Evolutionary conservation across 2,329 filamentous ascomycete genomes (phyloP).

Genomic region (Phoma sp.): DNA sequence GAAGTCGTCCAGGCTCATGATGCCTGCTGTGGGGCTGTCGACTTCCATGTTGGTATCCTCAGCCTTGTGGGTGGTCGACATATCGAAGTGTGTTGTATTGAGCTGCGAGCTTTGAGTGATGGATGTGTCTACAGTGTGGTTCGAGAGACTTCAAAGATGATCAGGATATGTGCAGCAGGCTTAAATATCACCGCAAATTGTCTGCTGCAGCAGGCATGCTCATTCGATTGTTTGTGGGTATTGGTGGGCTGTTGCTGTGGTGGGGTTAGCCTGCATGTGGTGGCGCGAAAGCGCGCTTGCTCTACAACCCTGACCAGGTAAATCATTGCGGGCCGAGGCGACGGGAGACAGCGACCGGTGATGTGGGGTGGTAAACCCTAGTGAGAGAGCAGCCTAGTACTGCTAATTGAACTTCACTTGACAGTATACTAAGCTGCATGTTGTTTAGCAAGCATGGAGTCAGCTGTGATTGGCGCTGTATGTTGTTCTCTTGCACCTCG

Average conservation of each 20-base stretch:
- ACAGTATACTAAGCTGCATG: no score
- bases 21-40: slow-evolving; percentile 2
- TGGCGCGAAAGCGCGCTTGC: slow-evolving; percentile 31
- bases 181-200: slow-evolving; percentile 29
- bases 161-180: slow-evolving; percentile 16
- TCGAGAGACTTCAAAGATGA: slow-evolving; percentile 6
- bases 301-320: background rate
- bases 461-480: no score
- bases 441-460: no score
- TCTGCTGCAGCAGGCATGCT: slow-evolving; percentile 20
- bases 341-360: no score
- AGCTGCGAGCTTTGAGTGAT: background rate
- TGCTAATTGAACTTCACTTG: no score
- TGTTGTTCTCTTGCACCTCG: no score
- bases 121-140: background rate
- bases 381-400: no score
- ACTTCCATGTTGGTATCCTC: slow-evolving; percentile 17
- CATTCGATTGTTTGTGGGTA: slow-evolving; percentile 7
- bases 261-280: slow-evolving; percentile 26
- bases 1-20: slow-evolving; percentile 28
- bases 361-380: no score
- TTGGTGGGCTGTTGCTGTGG: slow-evolving; percentile 2
- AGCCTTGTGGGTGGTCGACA: background rate
- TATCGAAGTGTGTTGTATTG: slow-evolving; percentile 2
- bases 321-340: no score